Conservation (phyloP, 257 asterid species). For the Solanum bukasovii region DNA sequence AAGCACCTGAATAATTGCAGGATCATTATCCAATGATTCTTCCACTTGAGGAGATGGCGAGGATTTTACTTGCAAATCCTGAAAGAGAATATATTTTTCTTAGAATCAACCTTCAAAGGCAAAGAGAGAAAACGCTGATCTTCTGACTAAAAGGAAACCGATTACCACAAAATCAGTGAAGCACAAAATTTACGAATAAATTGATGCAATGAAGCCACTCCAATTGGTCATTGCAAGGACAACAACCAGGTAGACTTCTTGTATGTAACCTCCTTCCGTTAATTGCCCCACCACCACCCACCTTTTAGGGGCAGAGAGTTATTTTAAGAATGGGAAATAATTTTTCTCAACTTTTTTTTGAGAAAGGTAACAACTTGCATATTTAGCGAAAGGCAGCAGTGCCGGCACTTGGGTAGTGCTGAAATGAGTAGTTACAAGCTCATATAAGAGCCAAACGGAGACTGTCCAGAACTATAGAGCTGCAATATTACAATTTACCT, state of each 20-base stretch:
- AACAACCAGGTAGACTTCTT: not conserved
- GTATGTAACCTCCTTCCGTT: not conserved
- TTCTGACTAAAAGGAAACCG: not conserved
- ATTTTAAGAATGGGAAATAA: not conserved
- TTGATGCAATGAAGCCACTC: not conserved
- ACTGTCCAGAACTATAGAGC: not conserved
- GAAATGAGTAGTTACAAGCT: not conserved
- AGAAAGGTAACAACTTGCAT: not conserved
- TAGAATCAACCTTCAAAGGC: not conserved
- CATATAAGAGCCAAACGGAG: not conserved
- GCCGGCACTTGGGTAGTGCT: not conserved
- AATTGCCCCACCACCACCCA: not conserved
- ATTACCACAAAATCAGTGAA: not conserved
- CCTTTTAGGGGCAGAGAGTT: not conserved
- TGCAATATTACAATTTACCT: not conserved
- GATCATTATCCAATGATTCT: conserved; percentile 50
- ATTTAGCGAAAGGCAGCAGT: not conserved
- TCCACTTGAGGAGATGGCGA: conserved; percentile 34
- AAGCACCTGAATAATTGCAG: conserved; percentile 72
- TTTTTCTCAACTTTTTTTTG: not conserved
- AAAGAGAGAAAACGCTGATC: not conserved
- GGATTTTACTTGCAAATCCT: conserved; percentile 69
- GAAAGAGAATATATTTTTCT: conserved; percentile 8
- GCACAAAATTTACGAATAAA: not conserved
- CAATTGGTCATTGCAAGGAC: not conserved